phyloP scores from a whole-genome alignment of 306 rosid species.

The Herpetospermum pedunculosum region DNA sequence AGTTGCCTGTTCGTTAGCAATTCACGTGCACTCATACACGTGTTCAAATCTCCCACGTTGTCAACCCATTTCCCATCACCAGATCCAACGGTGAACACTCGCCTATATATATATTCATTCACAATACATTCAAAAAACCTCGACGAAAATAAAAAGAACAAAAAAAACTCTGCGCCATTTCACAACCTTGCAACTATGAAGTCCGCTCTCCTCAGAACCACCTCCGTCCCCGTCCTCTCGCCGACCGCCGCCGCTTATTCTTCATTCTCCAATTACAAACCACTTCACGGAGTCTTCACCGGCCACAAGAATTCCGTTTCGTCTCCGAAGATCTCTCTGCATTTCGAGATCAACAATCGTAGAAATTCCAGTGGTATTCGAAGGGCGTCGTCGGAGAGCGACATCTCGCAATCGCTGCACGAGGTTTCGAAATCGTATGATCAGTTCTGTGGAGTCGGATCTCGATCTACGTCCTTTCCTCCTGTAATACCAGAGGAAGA shows the following conservation, averaged over 20 bases:
- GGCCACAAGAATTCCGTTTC: conserved; percentile 11
- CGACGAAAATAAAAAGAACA: not conserved
- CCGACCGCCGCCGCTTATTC: conserved; percentile 20
- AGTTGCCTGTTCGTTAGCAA: conserved; percentile 13
- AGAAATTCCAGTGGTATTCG: conserved; percentile 8
- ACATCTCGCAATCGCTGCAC: not conserved
- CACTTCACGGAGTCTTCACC: conserved; percentile 19
- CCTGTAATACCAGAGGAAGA: conserved; percentile 23
- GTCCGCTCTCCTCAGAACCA: conserved; percentile 47
- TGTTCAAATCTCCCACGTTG: conserved; percentile 14
- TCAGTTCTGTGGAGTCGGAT: conserved; percentile 1
- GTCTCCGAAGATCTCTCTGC: conserved; percentile 33
- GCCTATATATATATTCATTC: not conserved
- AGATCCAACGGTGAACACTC: not conserved
- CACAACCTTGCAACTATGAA: conserved; percentile 20
- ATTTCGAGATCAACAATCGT: conserved; percentile 19
- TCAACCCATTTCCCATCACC: not conserved
- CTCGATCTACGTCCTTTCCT: conserved; percentile 6
- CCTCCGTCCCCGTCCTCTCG: conserved; percentile 30
- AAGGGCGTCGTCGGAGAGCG: conserved; percentile 28
- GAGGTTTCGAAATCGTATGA: not conserved
- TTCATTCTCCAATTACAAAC: conserved; percentile 21
- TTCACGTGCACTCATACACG: conserved; percentile 35
- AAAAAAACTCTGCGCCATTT: not conserved
- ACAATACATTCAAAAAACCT: not conserved